Conservation (phyloP, 1,284 basidiomycete genomes). For the Heimioporus retisporus region DNA sequence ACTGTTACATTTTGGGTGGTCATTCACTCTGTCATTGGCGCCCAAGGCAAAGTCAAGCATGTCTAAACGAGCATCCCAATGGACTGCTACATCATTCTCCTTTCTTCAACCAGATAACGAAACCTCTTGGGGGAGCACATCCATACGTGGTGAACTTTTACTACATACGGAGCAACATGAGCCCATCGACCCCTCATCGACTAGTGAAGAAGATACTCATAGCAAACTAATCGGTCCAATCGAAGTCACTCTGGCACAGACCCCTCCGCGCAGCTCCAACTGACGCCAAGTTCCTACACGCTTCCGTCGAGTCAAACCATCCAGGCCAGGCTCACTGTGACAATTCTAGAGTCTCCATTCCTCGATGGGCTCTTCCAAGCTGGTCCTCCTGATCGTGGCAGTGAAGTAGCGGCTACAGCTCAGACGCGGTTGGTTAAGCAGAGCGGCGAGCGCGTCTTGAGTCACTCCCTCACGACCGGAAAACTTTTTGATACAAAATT, state of each 20-base stretch:
- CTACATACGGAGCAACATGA: slow-evolving; percentile 8
- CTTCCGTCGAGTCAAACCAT: not conserved
- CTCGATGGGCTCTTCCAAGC: slow-evolving; percentile 26
- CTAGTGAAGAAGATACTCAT: not conserved
- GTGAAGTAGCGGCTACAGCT: not conserved
- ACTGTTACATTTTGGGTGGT: slow-evolving; percentile 26
- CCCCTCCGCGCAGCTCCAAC: not conserved
- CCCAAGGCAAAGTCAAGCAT: not conserved
- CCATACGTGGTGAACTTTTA: slow-evolving; percentile 25
- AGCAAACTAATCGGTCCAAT: slow-evolving; percentile 17
- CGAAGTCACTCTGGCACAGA: slow-evolving; percentile 9
- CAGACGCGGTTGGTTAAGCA: slow-evolving; percentile 17
- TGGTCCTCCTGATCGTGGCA: not conserved
- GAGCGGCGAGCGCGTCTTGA: slow-evolving; percentile 19
- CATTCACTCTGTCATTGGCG: slow-evolving; percentile 27
- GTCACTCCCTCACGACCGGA: slow-evolving; percentile 33
- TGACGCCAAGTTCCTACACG: not conserved
- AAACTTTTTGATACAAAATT: slow-evolving; percentile 32
- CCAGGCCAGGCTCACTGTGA: slow-evolving; percentile 25
- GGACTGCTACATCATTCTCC: slow-evolving; percentile 18
- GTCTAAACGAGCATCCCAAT: not conserved
- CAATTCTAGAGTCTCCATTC: slow-evolving; percentile 27
- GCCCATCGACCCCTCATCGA: not conserved
- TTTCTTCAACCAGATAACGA: slow-evolving; percentile 16
- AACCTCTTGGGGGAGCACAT: slow-evolving; percentile 24